Evolutionary conservation across 441 rosid genomes (phyloP), one percentile per base, ranked within the genome.

Genomic region (Geranium incanum): DNA sequence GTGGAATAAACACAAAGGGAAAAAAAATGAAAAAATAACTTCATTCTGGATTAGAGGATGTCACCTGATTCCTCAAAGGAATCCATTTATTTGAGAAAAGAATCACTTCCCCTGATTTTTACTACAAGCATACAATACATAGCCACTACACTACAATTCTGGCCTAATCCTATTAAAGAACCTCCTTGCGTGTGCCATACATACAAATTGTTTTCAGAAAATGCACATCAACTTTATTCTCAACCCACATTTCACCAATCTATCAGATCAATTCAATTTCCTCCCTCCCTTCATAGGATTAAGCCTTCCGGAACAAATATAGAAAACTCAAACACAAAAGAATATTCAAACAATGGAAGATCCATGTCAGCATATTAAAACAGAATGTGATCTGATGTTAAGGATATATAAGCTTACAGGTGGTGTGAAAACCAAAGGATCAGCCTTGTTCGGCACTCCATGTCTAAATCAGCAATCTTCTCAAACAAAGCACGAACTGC

Each of bases 351-450:
- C 0, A 19, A 7, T 1, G n/a, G 19, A 21, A 9, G 36, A 21
- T 19, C 5, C 13, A 7, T 21, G 16, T 2, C 8, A 6, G 33
- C 9, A 59, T 2, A 21, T 21, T 21, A 21, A 21, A 21, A 21
- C 21, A 33, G 5, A 68, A 23, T 8, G 21, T 21, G 21, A 21
- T 21, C 21, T 21, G 21, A 21, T 5, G 11, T 19, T 19, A 39
- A 68, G 70, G 11, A n/a, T 38, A 66, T 36, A 36, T 41, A 21
- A 52, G 82, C 99, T 91, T 86, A 95, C 99, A 93, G 82, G 79
- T 93, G 99, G 76, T 95, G 99, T 67, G 99, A 91, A 83, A 95
- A 95, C 99, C 99, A 95, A 78, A 93, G 97, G 76, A 93, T 88
- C 72, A 95, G 95, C 50, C 97, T 84, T 36, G 87, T 89, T 68